A percentile compares a stretch with the other conserved stretches of the same genome.
phyloP scores from a whole-genome alignment of 306 rosid species.

The Sechiopsis laciniata region DNA sequence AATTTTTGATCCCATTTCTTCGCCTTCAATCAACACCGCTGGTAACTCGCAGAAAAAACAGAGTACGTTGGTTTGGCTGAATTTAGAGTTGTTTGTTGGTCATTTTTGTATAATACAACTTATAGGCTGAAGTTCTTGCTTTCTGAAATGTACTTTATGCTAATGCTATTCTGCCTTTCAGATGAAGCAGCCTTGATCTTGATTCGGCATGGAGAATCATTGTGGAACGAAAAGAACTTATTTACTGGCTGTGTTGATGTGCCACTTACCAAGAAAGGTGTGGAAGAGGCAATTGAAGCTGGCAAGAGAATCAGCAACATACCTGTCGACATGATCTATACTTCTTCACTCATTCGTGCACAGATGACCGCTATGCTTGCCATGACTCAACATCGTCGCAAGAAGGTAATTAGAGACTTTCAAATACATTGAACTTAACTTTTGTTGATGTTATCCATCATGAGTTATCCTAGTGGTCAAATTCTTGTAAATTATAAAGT shows the following conservation, averaged over 20 bases:
- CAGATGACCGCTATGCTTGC: slow-evolving; percentile 99
- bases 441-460: not conserved
- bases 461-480: too few species aligned
- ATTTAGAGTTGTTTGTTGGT: not conserved
- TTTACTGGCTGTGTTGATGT: slow-evolving; percentile 99
- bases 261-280: slow-evolving; percentile 85
- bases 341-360: slow-evolving; percentile 93
- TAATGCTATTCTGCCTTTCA: slow-evolving; percentile 29
- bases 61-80: slow-evolving; percentile 38
- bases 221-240: slow-evolving; percentile 94
- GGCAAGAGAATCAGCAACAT: slow-evolving; percentile 96
- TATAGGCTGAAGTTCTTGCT: slow-evolving; percentile 9
- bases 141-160: slow-evolving; percentile 21
- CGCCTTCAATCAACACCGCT: slow-evolving; percentile 49
- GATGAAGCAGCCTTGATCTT: slow-evolving; percentile 93
- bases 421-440: not conserved
- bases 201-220: slow-evolving; percentile 87
- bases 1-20: slow-evolving; percentile 55
- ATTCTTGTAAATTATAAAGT: too few species aligned
- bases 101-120: not conserved
- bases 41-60: slow-evolving; percentile 63
- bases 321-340: slow-evolving; percentile 87
- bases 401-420: slow-evolving; percentile 47
- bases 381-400: slow-evolving; percentile 94
- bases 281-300: slow-evolving; percentile 97